Percentiles rank a stretch among this genome's conserved stretches.
Evolutionary conservation across 2,329 filamentous ascomycete species (phyloP).

Genomic region (Fusarium sp.): DNA sequence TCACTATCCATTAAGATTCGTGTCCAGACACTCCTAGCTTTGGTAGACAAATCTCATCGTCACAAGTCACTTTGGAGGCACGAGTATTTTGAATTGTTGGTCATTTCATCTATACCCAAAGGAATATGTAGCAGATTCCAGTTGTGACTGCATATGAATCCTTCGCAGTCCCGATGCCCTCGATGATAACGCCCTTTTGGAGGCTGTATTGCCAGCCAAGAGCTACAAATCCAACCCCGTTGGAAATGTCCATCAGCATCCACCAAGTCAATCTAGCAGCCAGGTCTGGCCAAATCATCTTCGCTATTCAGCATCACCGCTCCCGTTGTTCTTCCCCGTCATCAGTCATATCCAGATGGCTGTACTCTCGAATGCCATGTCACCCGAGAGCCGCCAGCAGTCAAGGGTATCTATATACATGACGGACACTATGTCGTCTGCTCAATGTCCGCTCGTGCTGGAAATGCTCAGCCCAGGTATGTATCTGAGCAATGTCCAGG

Average conservation of each 20-base stretch:
- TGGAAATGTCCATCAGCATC: slow-evolving; percentile 27
- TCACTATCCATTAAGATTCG: too few relatives aligned
- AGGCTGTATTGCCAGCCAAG: slow-evolving; percentile 18
- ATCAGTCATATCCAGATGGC: slow-evolving; percentile 46
- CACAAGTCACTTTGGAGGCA: not conserved
- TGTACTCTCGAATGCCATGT: slow-evolving; percentile 24
- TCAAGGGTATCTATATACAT: slow-evolving; percentile 45
- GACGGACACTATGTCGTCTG: slow-evolving; percentile 33
- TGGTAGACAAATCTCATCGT: not conserved
- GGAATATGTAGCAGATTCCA: slow-evolving; percentile 51
- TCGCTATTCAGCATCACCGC: slow-evolving; percentile 31
- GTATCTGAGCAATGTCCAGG: slow-evolving; percentile 13
- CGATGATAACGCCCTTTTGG: slow-evolving; percentile 21
- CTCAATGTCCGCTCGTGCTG: slow-evolving; percentile 27
- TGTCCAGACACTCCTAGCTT: not conserved
- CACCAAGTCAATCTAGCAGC: slow-evolving; percentile 40
- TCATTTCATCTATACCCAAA: slow-evolving; percentile 53
- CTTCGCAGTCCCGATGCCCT: slow-evolving; percentile 27
- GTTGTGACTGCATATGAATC: slow-evolving; percentile 38
- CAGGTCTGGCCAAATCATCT: slow-evolving; percentile 33
- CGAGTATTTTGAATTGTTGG: slow-evolving; percentile 42
- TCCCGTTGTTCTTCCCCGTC: slow-evolving; percentile 36
- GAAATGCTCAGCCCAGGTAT: slow-evolving; percentile 5
- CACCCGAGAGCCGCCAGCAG: slow-evolving; percentile 34
- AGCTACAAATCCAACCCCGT: slow-evolving; percentile 32